Base-by-base conservation (phyloP, 176 grass and related monocot species). In the Zizania latifolia region DNA sequence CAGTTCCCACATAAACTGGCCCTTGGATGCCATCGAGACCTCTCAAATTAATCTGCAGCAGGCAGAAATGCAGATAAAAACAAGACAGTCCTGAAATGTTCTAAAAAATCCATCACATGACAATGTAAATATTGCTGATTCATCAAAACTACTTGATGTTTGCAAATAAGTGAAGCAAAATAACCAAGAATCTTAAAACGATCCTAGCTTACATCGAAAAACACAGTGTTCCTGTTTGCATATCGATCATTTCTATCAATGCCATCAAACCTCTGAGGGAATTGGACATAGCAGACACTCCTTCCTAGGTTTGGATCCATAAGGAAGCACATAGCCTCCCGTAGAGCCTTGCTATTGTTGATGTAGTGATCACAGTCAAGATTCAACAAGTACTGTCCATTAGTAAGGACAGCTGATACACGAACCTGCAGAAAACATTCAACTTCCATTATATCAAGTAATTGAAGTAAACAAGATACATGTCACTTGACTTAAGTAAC, bases 331-430 rank as follows among this genome's bases (percentile, higher is more conserved):
- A 97, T 97, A 78, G 94, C 87, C 69, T 97, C 94, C 34, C 94
- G 83, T 48, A 97, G 44, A 59, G 94, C 94, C 78, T 91, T 97
- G 76, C 94, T 97, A 62, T 97, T 97, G 75, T 97, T 97, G 74
- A 97, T 93, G 84, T 97, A 97, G 71, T 97, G 94, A 89, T 97
- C 94, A 92, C 94, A 97, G 48, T 97, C 94, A 85, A 97, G 94
- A 91, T 97, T 97, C 86, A 97, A 89, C 82, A 97, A 22, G 75
- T 93, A 97, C 51, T 89, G 90, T 36, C 94, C 94, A 85, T 97
- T 97, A 57, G 94, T 97, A 81, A 97, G 90, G 54, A 97, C 94
- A 87, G 94, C 94, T 77, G 94, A 93, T 13, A 97, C 94, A 83
- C 94, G 94, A 71, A 97, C 93, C 93, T 97, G 76, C 62, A 81